Evolutionary conservation across 2,329 filamentous ascomycete species (phyloP).

Genomic region (Xylariaceae sp.): DNA sequence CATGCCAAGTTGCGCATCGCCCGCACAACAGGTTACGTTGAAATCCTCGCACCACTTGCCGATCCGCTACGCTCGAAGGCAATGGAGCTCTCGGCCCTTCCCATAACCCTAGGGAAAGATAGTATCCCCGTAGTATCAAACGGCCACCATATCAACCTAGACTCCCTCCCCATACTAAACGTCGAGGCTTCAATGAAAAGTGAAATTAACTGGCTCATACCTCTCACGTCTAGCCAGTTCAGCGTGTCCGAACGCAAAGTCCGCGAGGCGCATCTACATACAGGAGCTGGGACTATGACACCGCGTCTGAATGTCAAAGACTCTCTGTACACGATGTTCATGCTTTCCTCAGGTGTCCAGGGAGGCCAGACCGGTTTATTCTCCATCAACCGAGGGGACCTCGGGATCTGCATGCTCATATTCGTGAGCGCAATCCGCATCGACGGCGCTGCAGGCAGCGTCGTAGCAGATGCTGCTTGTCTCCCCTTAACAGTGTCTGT

Average conservation of each 20-base stretch:
- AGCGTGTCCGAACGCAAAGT: constrained; percentile 41
- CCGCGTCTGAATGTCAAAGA: constrained; percentile 47
- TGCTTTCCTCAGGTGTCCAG: constrained; percentile 44
- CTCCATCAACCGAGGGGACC: constrained; percentile 36
- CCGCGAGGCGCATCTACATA: constrained; percentile 31
- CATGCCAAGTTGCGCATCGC: constrained; percentile 40
- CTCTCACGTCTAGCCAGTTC: constrained; percentile 37
- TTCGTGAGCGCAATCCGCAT: constrained; percentile 44
- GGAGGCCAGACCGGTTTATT: constrained; percentile 45
- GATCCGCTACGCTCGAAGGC: constrained; percentile 21
- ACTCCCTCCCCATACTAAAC: constrained; percentile 43
- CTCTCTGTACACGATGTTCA: constrained; percentile 46
- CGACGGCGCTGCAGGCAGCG: constrained; percentile 40
- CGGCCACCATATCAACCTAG: constrained; percentile 43
- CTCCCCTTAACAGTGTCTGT: constrained; percentile 41
- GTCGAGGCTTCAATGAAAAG: constrained; percentile 32
- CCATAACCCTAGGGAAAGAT: constrained; percentile 28
- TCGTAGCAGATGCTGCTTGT: constrained; percentile 47
- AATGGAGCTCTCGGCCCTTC: constrained; percentile 38
- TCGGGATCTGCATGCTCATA: constrained; percentile 31
- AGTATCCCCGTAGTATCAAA: constrained; percentile 38
- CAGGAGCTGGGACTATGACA: constrained; percentile 25
- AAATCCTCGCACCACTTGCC: constrained; percentile 39
- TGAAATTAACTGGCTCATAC: constrained; percentile 38
- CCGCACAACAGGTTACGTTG: constrained; percentile 43